Base-by-base conservation (phyloP, 2,329 filamentous ascomycete genomes). In the Triangularia verruculosa region DNA sequence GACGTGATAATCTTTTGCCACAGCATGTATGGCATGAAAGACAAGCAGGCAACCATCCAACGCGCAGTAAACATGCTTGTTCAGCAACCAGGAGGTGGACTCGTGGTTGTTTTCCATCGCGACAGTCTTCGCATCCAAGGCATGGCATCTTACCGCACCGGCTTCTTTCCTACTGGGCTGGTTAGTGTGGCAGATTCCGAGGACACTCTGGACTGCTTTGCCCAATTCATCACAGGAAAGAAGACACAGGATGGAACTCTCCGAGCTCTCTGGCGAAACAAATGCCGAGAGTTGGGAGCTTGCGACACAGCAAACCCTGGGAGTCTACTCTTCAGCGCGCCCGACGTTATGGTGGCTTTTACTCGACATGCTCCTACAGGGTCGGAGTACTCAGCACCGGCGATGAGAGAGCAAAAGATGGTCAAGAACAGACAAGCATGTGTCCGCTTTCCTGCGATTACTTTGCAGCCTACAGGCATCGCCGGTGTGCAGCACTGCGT, bases 1-100 rank as follows among this genome's bases (percentile, higher is more conserved):
- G 80, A 89, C 66, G 12, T 87, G 47, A 71, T 89, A 17, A 69
- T 89, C 4, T 86, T 89, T 73, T 88, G 85, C 67, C 85, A 88
- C 71, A 87, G 86, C 74, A 81, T 88, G 80, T 87, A 88, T 67
- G 84, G 83, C 64, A 83, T 88, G 80, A 77, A 76, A 0, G 77
- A 78, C 2, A 82, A 84, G 67, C 68, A 66, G n/a, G 70, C 13
- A 1, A 79, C 77, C 64, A 79, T 89, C 65, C 70, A 80, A 70
- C 68, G 64, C 17, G 79, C 82, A 1, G 70, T 88, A 7, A 67
- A 72, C 17, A 76, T 85, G 78, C 81, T 88, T 30, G 72, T 67
- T 64, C 67, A 77, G 61, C n/a, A 9, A 17, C 39, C 39, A 20
- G 66, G 73, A 62, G 75, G 69, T n/a, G 79, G 78, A 61, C 70